phyloP scores from a whole-genome alignment of 2,329 filamentous ascomycete species.

The Ophiostoma novo-ulmi region DNA sequence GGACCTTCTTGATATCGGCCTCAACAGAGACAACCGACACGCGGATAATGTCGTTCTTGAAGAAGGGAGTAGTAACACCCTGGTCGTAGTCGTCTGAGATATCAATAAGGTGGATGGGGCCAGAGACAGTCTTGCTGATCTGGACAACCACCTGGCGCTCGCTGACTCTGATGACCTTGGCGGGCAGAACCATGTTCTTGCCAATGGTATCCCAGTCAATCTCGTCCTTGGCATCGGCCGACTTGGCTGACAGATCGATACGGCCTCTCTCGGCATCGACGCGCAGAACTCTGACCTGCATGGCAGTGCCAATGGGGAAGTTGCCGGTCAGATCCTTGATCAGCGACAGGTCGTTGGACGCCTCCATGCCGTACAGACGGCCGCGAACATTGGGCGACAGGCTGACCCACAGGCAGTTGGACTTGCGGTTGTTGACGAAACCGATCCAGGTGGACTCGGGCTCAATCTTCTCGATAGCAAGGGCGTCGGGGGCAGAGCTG shows the following conservation, averaged over 20 bases:
- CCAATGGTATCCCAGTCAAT: slow-evolving; percentile 68
- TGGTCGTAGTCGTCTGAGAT: slow-evolving; percentile 81
- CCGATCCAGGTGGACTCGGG: slow-evolving; percentile 68
- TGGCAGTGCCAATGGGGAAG: slow-evolving; percentile 84
- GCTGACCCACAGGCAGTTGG: slow-evolving; percentile 83
- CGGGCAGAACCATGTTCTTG: slow-evolving; percentile 74
- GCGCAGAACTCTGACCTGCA: slow-evolving; percentile 71
- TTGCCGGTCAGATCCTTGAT: slow-evolving; percentile 69
- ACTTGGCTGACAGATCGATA: slow-evolving; percentile 76
- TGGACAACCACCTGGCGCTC: slow-evolving; percentile 82
- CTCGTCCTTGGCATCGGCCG: slow-evolving; percentile 48
- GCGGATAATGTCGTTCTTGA: slow-evolving; percentile 79
- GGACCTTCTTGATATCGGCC: slow-evolving; percentile 73
- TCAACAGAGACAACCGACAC: slow-evolving; percentile 83
- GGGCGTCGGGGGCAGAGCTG: slow-evolving; percentile 39
- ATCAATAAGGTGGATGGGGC: slow-evolving; percentile 75
- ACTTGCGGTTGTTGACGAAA: slow-evolving; percentile 83
- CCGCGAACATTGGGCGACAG: slow-evolving; percentile 83
- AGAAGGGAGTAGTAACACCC: slow-evolving; percentile 67
- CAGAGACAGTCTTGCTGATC: slow-evolving; percentile 73
- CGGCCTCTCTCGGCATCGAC: slow-evolving; percentile 68
- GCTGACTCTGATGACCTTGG: slow-evolving; percentile 76
- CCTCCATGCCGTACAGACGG: slow-evolving; percentile 73
- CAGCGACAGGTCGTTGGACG: slow-evolving; percentile 78
- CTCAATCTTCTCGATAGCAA: slow-evolving; percentile 68